Percentiles rank a stretch among this genome's conserved stretches.
Conservation (phyloP, 139 green algal genomes). For the Pleodorina starrii region DNA sequence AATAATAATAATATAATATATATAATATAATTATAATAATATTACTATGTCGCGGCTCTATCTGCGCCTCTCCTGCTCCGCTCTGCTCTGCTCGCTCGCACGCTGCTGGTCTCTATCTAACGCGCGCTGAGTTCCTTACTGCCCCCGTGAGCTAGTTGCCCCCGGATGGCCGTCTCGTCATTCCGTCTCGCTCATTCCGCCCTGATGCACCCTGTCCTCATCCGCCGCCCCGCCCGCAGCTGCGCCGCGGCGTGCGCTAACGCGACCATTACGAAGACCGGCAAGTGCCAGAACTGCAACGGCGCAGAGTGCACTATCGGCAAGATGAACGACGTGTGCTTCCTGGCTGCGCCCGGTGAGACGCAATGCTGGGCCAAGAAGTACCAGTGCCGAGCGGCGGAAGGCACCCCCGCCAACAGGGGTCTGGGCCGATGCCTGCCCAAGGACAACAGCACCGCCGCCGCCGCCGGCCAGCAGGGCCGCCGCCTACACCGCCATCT, state of each 20-base stretch:
- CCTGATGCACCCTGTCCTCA: background rate
- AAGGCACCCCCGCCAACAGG: background rate
- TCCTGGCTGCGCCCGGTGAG: background rate
- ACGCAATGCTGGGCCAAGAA: conserved; percentile 23
- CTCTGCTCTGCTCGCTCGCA: no score
- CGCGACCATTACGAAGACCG: background rate
- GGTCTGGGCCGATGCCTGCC: conserved; percentile 18
- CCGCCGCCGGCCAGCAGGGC: background rate
- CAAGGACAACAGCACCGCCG: background rate
- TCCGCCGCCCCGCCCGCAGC: background rate
- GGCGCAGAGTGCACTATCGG: background rate
- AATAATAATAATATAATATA: no score
- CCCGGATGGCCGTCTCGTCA: no score
- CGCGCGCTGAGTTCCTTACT: background rate
- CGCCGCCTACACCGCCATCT: background rate
- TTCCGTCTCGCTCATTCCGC: no score
- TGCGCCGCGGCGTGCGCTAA: background rate
- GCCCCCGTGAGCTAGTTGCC: background rate
- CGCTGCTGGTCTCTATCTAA: background rate
- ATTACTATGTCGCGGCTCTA: no score
- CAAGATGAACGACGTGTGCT: conserved; percentile 22
- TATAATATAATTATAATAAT: no score
- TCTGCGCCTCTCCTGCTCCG: no score
- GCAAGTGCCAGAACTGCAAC: conserved; percentile 30
- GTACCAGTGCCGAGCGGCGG: background rate